A percentile compares a stretch with the other conserved stretches of the same genome.
phyloP scores from a whole-genome alignment of 352 stramenopile species.

The Globisporangium heterothallicum region DNA sequence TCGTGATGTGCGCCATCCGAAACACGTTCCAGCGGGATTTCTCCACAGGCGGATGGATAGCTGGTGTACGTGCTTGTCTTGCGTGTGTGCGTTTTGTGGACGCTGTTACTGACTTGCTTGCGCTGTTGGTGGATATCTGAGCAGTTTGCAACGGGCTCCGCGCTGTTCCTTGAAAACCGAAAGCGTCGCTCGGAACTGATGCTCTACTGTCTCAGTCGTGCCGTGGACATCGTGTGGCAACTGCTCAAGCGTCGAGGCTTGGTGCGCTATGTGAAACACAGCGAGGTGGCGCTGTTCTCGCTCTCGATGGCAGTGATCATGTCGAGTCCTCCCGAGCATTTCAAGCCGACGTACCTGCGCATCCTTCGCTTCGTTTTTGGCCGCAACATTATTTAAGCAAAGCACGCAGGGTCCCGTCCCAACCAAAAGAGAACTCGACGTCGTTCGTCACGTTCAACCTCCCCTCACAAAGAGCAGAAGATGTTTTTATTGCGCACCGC shows the following conservation, averaged over 20 bases:
- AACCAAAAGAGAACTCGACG: too few species aligned
- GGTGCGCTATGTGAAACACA: constrained; percentile 71
- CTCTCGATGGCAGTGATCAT: constrained; percentile 83
- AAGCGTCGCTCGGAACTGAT: constrained; percentile 84
- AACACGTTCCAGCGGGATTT: constrained; percentile 72
- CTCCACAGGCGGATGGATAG: constrained; percentile 31
- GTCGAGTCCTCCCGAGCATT: constrained; percentile 69
- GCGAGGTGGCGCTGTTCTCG: constrained; percentile 77
- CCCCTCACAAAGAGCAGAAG: too few species aligned
- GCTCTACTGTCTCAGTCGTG: constrained; percentile 73
- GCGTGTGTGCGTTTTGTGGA: background rate
- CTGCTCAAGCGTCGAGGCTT: constrained; percentile 60
- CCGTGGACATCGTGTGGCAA: constrained; percentile 78
- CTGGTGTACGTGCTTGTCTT: constrained; percentile 34
- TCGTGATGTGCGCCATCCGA: constrained; percentile 65
- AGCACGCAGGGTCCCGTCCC: background rate
- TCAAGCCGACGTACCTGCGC: constrained; percentile 81
- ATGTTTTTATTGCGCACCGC: too few species aligned
- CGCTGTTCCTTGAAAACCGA: constrained; percentile 72
- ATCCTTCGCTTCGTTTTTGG: constrained; percentile 85
- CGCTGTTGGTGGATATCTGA: constrained; percentile 1
- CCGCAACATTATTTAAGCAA: constrained; percentile 56
- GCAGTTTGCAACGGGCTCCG: constrained; percentile 50
- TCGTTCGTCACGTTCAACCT: too few species aligned
- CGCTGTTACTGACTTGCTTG: background rate